phyloP scores from a whole-genome alignment of 1,139 yeast genomes.

The Suhomyces choctaworum region DNA sequence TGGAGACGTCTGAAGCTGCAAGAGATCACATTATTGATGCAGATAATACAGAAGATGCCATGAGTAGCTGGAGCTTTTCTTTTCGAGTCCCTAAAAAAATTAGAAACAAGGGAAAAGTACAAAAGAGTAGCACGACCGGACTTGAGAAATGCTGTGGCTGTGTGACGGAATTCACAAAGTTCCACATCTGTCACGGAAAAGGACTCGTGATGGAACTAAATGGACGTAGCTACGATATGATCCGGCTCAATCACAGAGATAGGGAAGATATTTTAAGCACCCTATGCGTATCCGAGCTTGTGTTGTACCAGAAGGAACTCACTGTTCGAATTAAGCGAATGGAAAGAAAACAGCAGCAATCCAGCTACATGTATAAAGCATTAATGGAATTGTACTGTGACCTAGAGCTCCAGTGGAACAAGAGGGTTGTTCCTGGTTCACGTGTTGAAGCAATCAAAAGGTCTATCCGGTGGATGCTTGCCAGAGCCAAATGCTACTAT shows the following conservation, averaged over 20 bases:
- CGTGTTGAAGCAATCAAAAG: neutral
- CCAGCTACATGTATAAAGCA: neutral
- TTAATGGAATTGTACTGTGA: neutral
- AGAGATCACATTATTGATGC: no score
- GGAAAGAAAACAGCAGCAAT: neutral
- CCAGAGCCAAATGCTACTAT: neutral
- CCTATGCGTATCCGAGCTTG: conserved; percentile 1
- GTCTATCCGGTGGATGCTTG: neutral
- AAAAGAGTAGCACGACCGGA: no score
- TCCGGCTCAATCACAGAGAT: neutral
- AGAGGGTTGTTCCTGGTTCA: neutral
- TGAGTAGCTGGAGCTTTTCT: no score
- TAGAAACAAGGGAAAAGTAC: no score
- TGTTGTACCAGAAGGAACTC: conserved; percentile 2
- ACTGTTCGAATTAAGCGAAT: neutral
- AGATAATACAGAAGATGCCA: no score
- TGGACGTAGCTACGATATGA: conserved; percentile 1
- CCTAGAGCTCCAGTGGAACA: conserved; percentile 4
- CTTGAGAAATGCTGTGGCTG: no score
- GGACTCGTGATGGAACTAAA: neutral
- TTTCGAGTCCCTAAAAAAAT: no score
- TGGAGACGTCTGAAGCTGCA: no score
- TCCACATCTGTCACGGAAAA: conserved; percentile 1
- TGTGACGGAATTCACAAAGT: neutral
- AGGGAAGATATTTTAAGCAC: neutral